Conservation (phyloP, 2,329 filamentous ascomycete species). For the Parafenestella ontariensis region DNA sequence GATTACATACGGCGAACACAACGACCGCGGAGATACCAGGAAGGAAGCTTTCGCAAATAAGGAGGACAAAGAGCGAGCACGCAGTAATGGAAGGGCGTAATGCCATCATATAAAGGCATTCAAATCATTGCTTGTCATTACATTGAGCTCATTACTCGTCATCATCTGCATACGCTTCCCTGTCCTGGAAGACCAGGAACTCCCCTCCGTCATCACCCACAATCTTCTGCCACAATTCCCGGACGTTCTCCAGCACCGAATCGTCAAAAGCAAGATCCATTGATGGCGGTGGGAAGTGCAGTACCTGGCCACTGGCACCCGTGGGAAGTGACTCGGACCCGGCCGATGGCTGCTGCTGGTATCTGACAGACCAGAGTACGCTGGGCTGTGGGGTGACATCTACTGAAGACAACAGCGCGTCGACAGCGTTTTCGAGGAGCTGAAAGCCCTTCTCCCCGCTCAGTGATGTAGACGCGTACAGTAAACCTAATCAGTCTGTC, state of each 20-base stretch:
- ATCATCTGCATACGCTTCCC: conserved; percentile 69
- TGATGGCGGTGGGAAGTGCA: conserved; percentile 65
- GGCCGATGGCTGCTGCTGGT: conserved; percentile 54
- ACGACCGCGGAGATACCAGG: not conserved
- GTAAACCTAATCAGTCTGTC: conserved; percentile 58
- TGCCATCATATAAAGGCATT: not conserved
- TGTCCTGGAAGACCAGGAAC: conserved; percentile 82
- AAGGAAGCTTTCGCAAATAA: not conserved
- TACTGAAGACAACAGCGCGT: conserved; percentile 52
- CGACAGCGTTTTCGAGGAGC: conserved; percentile 52
- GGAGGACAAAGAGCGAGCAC: not conserved
- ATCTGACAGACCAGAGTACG: conserved; percentile 62
- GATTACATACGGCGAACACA: not conserved
- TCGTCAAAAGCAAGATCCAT: conserved; percentile 80
- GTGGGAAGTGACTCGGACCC: conserved; percentile 23
- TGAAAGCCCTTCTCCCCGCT: conserved; percentile 42
- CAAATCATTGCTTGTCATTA: not conserved
- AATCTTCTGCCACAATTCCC: conserved; percentile 72
- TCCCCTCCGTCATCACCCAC: conserved; percentile 60
- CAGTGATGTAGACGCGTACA: conserved; percentile 61
- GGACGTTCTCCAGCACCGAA: conserved; percentile 68
- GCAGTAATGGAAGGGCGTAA: not conserved
- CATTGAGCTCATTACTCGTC: conserved; percentile 50
- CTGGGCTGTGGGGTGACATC: conserved; percentile 43
- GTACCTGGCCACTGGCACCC: conserved; percentile 50